A percentile compares a stretch with the other conserved stretches of the same genome.
Conservation (phyloP, 805 yeast genomes). For the Ogataea parapolymorpha region DNA sequence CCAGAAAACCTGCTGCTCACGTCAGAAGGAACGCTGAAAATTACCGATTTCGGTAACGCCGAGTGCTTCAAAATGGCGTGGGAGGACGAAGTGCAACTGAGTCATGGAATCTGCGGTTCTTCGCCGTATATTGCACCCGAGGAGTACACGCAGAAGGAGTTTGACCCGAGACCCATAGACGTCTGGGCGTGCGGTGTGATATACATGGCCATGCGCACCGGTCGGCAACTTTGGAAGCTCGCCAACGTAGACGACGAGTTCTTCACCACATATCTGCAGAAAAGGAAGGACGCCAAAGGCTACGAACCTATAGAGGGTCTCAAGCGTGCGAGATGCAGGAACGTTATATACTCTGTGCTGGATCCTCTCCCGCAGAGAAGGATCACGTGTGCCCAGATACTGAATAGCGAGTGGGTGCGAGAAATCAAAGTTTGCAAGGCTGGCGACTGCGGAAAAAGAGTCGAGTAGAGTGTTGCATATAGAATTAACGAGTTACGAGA, state of each 20-base stretch:
- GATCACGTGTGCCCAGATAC: constrained; percentile 80
- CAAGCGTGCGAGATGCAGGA: constrained; percentile 84
- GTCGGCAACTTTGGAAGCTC: constrained; percentile 86
- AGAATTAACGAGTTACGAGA: constrained; percentile 9
- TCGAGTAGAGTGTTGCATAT: background rate
- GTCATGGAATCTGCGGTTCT: constrained; percentile 80
- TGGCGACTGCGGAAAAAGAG: constrained; percentile 39
- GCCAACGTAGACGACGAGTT: constrained; percentile 83
- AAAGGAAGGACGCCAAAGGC: constrained; percentile 79
- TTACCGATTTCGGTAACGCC: constrained; percentile 85
- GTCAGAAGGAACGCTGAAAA: constrained; percentile 67
- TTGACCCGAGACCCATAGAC: constrained; percentile 81
- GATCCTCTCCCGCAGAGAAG: constrained; percentile 90
- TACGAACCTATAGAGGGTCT: constrained; percentile 87
- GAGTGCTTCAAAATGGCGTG: constrained; percentile 84
- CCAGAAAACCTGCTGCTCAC: constrained; percentile 82
- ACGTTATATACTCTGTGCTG: constrained; percentile 87
- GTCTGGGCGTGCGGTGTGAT: constrained; percentile 94
- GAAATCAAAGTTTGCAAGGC: constrained; percentile 79
- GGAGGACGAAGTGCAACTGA: constrained; percentile 67
- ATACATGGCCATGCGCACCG: constrained; percentile 92
- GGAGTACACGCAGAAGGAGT: constrained; percentile 60
- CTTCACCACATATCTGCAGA: constrained; percentile 67
- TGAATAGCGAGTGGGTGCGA: constrained; percentile 95
- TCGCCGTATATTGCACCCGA: constrained; percentile 92